Base-by-base conservation (phyloP, 192 early-diverging fungal genomes). In the Dispira simplex region DNA sequence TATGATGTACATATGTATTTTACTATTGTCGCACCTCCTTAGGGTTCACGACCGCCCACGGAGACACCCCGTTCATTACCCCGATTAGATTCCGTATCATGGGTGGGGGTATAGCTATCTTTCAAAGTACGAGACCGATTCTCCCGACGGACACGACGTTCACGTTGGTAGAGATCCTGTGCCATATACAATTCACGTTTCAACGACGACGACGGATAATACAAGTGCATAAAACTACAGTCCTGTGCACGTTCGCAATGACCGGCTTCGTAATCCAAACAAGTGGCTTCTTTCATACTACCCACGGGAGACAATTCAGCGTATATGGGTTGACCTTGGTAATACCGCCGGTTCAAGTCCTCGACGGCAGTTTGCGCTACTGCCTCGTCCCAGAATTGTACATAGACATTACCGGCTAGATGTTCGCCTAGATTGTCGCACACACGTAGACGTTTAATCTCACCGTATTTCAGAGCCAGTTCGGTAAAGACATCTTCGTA, bases 151-250 rank as follows among this genome's bases (percentile, higher is more conserved):
- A 51, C 18, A 20, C 48, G 54, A 13, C 58, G 58, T n/a, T 54
- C 52, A 25, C 26, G 10, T 14, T 14, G 58, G 32, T 60, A 60
- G 11, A 21, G 12, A 2, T 73, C 73, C 67, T 99, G 97, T 49
- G 86, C 86, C 20, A 86, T 90, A 65, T 79, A 86, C 28, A 99
- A 73, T n/a, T 91, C 89, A 67, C 85, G 78, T 64, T 82, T 81
- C 58, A 99, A 70, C 48, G 75, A 68, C 53, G 86, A 76, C n/a
- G 85, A 80, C 8, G 92, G 89, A 55, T 85, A 80, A 64, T 93
- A 90, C 46, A 99, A 77, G 76, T 99, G 97, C 97, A 99, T 97
- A 79, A 99, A 99, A 75, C 97, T 99, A 78, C 97, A 99, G 66
- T 93, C 86, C 10, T 95, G 95, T 27, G 93, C 93, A 14, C 94